A percentile compares a stretch with the other conserved stretches of the same genome.
Conservation (phyloP, 2,329 filamentous ascomycete species). For the Talaromyces sp. region DNA sequence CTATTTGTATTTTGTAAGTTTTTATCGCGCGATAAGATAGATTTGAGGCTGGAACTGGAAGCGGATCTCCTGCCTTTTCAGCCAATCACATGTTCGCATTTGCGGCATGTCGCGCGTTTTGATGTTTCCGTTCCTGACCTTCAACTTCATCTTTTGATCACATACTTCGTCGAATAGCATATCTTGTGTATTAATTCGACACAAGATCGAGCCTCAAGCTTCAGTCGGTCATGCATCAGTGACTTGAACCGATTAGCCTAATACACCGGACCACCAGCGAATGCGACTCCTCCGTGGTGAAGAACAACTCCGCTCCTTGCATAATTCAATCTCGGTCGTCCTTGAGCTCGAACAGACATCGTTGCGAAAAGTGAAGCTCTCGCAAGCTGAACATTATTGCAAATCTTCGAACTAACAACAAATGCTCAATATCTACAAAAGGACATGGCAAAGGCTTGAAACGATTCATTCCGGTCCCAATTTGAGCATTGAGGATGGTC, state of each 20-base stretch:
- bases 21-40: background rate
- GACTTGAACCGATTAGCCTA: background rate
- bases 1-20: background rate
- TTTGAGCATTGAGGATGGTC: slow-evolving; percentile 22
- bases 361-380: background rate
- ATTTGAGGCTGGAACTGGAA: background rate
- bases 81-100: slow-evolving; percentile 10
- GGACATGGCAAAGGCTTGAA: background rate
- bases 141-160: background rate
- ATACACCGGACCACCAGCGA: background rate
- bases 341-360: background rate
- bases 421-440: background rate
- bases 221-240: background rate
- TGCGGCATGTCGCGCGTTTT: slow-evolving; percentile 12
- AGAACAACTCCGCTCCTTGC: slow-evolving; percentile 1
- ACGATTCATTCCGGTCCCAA: background rate
- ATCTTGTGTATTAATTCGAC: background rate
- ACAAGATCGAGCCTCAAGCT: background rate
- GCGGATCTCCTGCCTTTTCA: slow-evolving; percentile 3
- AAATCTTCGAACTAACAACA: no score
- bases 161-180: background rate
- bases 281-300: background rate
- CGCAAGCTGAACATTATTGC: background rate
- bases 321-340: background rate
- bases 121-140: slow-evolving; percentile 9